A percentile compares a stretch with the other conserved stretches of the same genome.
These are phyloP conservation scores for Globisporangium cederbergense DNA, from an alignment of 352 stramenopile species.

Conservation along the genomic window DNA sequence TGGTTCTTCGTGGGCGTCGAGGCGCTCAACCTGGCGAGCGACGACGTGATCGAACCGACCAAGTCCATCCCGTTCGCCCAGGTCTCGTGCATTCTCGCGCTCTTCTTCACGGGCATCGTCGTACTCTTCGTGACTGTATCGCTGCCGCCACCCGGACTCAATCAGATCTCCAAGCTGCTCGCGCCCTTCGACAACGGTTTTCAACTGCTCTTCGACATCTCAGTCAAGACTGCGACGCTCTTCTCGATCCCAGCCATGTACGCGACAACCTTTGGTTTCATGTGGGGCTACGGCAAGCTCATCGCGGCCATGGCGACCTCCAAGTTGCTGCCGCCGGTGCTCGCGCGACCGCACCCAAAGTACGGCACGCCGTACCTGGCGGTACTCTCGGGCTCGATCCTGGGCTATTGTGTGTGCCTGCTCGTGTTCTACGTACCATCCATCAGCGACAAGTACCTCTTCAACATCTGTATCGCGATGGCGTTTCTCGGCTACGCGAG, in stretches of 20 bases:
- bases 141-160: constrained; percentile 18
- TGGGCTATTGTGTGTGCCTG: constrained; percentile 26
- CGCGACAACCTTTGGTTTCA: constrained; percentile 33
- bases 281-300: constrained; percentile 37
- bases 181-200: constrained; percentile 30
- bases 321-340: constrained; percentile 23
- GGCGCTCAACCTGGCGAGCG: constrained; percentile 23
- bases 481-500: constrained; percentile 28
- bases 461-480: constrained; percentile 29
- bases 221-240: constrained; percentile 22
- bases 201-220: constrained; percentile 26
- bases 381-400: constrained; percentile 20
- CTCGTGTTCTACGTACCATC: constrained; percentile 20
- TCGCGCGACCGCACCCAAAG: constrained; percentile 13
- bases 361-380: constrained; percentile 22
- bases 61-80: constrained; percentile 23
- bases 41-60: constrained; percentile 21
- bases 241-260: constrained; percentile 34
- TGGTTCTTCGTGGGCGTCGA: constrained; percentile 39
- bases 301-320: constrained; percentile 30
- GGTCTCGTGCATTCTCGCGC: constrained; percentile 21
- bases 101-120: constrained; percentile 19
- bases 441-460: constrained; percentile 25
- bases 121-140: constrained; percentile 28
- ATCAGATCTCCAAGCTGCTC: constrained; percentile 26